Conservation (phyloP, 2,329 filamentous ascomycete species). For the Chaetomiaceae sp. region DNA sequence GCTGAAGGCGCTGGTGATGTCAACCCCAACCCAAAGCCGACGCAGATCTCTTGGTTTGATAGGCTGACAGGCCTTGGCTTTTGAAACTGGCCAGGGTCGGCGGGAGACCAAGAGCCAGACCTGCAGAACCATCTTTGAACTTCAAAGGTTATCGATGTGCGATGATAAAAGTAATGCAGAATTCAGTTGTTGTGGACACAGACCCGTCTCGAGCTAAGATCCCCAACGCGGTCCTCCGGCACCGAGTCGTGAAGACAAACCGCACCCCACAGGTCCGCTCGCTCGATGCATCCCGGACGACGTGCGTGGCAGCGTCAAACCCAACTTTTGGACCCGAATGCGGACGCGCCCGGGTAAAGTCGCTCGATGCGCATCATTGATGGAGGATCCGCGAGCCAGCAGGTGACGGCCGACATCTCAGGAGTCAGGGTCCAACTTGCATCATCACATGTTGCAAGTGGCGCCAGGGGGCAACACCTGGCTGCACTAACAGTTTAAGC, state of each 20-base stretch:
- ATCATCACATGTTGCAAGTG: slow-evolving; percentile 7
- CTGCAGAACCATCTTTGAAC: not conserved
- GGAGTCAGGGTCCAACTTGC: not conserved
- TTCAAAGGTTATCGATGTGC: too few relatives aligned
- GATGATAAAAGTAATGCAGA: too few relatives aligned
- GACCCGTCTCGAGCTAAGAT: too few relatives aligned
- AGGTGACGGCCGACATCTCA: not conserved
- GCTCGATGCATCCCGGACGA: slow-evolving; percentile 1
- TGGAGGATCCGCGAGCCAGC: slow-evolving; percentile 3
- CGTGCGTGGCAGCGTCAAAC: slow-evolving; percentile 2
- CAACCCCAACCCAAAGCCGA: slow-evolving; percentile 1
- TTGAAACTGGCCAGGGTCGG: slow-evolving; percentile 8
- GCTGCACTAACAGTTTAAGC: not conserved
- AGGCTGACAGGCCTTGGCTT: slow-evolving; percentile 11
- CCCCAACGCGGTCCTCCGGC: too few relatives aligned
- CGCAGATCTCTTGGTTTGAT: slow-evolving; percentile 17
- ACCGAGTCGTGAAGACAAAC: too few relatives aligned
- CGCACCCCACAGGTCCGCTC: too few relatives aligned
- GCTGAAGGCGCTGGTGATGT: slow-evolving; percentile 18
- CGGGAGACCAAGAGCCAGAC: slow-evolving; percentile 6
- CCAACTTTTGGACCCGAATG: not conserved
- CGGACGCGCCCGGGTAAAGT: slow-evolving; percentile 12
- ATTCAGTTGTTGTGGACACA: too few relatives aligned
- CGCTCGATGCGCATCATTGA: not conserved
- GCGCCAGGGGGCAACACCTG: not conserved